Evolutionary conservation across 495 filamentous ascomycete genomes (phyloP).

Genomic region (Penicillium pancosmium): DNA sequence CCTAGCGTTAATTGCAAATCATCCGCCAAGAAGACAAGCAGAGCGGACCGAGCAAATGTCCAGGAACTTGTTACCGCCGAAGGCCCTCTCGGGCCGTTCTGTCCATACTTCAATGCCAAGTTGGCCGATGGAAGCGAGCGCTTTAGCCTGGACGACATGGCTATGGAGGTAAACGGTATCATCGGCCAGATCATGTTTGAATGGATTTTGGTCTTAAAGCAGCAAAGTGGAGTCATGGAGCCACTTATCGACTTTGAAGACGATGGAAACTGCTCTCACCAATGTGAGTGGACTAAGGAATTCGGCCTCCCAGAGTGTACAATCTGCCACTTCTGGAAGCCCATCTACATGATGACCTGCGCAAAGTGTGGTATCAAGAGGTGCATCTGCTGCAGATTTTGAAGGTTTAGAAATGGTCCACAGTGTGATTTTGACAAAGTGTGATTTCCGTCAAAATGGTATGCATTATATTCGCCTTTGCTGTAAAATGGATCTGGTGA

Average conservation of each 20-base stretch:
- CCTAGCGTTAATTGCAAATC: background rate
- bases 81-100: slow-evolving; percentile 21
- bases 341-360: slow-evolving; percentile 36
- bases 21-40: background rate
- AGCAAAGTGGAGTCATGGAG: background rate
- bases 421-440: background rate
- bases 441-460: no score
- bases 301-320: slow-evolving; percentile 27
- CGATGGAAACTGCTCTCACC: slow-evolving; percentile 28
- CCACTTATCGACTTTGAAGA: background rate
- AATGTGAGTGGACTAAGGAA: slow-evolving; percentile 35
- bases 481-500: background rate
- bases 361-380: slow-evolving; percentile 34
- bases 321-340: slow-evolving; percentile 34
- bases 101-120: slow-evolving; percentile 31
- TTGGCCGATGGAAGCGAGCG: background rate
- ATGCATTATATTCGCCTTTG: background rate
- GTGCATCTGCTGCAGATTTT: slow-evolving; percentile 39
- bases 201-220: slow-evolving; percentile 24
- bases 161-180: slow-evolving; percentile 31
- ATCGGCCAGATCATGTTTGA: slow-evolving; percentile 32
- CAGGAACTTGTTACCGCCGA: background rate
- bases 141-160: slow-evolving; percentile 32
- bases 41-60: background rate
- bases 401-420: background rate